phyloP scores from a whole-genome alignment of 2,329 filamentous ascomycete species.

The Alternaria consortialis region DNA sequence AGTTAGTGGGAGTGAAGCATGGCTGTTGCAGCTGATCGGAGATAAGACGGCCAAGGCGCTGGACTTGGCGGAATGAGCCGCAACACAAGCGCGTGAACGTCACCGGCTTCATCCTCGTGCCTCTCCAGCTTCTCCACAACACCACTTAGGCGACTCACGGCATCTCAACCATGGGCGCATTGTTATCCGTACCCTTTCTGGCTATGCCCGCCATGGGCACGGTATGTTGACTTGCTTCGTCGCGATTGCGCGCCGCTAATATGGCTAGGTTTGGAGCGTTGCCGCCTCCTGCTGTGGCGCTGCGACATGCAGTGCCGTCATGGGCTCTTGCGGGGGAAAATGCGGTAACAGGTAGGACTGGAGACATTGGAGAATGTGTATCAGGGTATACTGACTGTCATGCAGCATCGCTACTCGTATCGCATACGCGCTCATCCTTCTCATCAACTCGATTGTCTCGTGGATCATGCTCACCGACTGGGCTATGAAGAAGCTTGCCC shows the following conservation, averaged over 20 bases:
- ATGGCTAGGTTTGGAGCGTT: conserved; percentile 73
- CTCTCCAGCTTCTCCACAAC: conserved; percentile 19
- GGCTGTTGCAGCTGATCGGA: conserved; percentile 21
- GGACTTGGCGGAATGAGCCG: conserved; percentile 23
- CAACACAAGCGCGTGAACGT: conserved; percentile 26
- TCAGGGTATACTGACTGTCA: conserved; percentile 16
- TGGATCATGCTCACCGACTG: conserved; percentile 99
- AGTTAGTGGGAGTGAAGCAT: conserved; percentile 10
- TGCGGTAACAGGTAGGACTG: conserved; percentile 84
- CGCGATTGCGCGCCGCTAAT: conserved; percentile 34
- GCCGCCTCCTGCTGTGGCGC: conserved; percentile 94
- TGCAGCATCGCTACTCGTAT: conserved; percentile 92
- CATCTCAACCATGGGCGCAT: conserved; percentile 76
- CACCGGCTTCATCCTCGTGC: conserved; percentile 25
- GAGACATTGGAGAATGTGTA: neutral
- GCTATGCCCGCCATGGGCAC: conserved; percentile 86
- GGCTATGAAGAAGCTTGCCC: conserved; percentile 95
- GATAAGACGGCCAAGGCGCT: conserved; percentile 29
- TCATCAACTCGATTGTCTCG: conserved; percentile 94
- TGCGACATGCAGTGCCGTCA: conserved; percentile 94
- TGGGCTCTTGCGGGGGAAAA: conserved; percentile 87
- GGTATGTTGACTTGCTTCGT: conserved; percentile 63
- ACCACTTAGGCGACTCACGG: conserved; percentile 12
- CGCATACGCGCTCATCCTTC: conserved; percentile 91
- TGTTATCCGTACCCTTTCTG: conserved; percentile 88